These are phyloP conservation scores for Hymenoscyphus salicellus DNA, from an alignment of 2,329 filamentous ascomycete species.

Conservation along the genomic window DNA sequence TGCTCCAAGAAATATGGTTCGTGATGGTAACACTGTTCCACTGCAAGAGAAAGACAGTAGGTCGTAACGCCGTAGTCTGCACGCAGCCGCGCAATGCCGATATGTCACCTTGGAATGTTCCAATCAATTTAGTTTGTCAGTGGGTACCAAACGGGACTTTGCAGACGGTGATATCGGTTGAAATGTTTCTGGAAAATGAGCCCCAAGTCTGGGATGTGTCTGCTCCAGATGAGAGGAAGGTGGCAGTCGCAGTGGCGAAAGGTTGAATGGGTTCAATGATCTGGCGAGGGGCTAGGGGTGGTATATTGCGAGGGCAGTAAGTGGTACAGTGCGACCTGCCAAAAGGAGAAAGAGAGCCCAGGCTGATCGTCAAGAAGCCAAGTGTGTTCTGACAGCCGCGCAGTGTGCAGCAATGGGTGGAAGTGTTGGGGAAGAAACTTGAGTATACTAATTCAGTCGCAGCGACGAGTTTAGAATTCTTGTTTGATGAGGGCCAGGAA, in stretches of 20 bases:
- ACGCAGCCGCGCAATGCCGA: slow-evolving; percentile 30
- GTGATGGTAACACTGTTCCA: slow-evolving; percentile 18
- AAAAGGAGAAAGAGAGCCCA: slow-evolving; percentile 18
- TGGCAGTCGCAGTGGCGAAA: slow-evolving; percentile 19
- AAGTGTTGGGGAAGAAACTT: background rate
- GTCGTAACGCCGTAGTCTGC: slow-evolving; percentile 31
- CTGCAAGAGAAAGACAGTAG: slow-evolving; percentile 25
- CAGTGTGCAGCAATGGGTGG: background rate
- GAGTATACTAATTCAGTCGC: background rate
- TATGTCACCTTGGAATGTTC: slow-evolving; percentile 23
- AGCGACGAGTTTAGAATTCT: background rate
- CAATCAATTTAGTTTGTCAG: slow-evolving; percentile 22
- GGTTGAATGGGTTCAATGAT: slow-evolving; percentile 9
- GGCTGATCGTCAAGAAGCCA: slow-evolving; percentile 10
- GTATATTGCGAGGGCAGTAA: slow-evolving; percentile 18
- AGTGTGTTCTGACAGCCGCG: background rate
- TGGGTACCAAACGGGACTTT: slow-evolving; percentile 26
- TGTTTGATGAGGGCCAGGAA: background rate
- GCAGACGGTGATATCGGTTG: slow-evolving; percentile 29
- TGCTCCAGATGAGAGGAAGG: slow-evolving; percentile 23
- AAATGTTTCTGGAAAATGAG: slow-evolving; percentile 32
- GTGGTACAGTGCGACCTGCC: slow-evolving; percentile 27
- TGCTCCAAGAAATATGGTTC: slow-evolving; percentile 22
- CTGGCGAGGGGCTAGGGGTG: background rate
- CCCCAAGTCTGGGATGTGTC: slow-evolving; percentile 26